Base-by-base conservation (phyloP, 805 yeast species). In the Kluyveromyces aestuarii region DNA sequence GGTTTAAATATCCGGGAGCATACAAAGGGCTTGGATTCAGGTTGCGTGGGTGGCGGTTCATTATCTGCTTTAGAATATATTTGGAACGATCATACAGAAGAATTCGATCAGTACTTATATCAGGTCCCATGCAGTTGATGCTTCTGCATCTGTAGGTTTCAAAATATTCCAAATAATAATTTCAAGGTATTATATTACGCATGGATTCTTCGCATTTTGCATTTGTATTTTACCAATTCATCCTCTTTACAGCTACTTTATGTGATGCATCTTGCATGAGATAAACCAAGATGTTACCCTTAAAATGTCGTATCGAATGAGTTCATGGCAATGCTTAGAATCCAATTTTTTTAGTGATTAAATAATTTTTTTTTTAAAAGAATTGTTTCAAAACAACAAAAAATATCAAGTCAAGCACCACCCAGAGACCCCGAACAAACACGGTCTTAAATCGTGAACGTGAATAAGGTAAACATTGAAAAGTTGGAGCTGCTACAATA, bases 1-100 rank as follows among this genome's bases (percentile, higher is more conserved):
- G 96, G 96, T 1, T 74, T 89, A 45, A 79, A 76, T 48, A 53
- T 82, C 45, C 75, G 76, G 54, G 75, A 76, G 52, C 87, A 72
- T 63, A 73, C 96, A 2, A 79, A 77, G 57, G 98, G 97, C 0
- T 68, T 90, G 38, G 98, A 91, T 60, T 71, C 86, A 10, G 87
- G 86, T 1, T 90, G 97, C 71, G 85, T 81, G 50, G 76, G 77
- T 50, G 96, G 96, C 3, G 82, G 79, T 11, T 63, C 75, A 50
- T 71, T 90, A 44, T 73, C 82, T 30, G 95, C 90, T 0, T 65
- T 81, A 41, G 60, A 62, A 33, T 50, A 48, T 25, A 46, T 53
- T 11, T 51, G 51, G 40, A 41, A 51, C 13, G 45, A 50, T n/a
- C 46, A 48, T 8, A 42, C 37, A n/a, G 44, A 40, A 9, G 18